Evolutionary conservation across 108 stramenopile species (phyloP), one percentile per base, ranked within the genome.

Genomic region (Discostella stelligeroides): DNA sequence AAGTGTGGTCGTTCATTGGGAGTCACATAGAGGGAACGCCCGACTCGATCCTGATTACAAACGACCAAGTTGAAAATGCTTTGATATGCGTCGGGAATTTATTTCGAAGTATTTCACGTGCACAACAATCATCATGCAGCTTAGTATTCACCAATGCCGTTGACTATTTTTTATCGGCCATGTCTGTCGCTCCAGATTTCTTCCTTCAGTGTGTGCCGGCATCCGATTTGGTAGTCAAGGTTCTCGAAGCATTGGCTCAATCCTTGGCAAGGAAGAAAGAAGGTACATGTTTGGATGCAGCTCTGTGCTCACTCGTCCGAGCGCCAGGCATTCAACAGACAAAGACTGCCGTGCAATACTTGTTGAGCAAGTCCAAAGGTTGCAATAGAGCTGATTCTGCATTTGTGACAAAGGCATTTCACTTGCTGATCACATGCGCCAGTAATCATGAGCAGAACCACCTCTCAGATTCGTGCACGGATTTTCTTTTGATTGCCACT

Each of bases 261-360:
- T 75, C 55, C 34, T 51, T 54, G 1, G 17, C 24, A 18, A 28
- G 24, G 13, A 20, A 54, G 9, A 17, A 41, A 42, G 67, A 24
- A 24, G 47, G 7, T 41, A 49, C 50, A 45, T 61, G 71, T 34
- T 49, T 79, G 63, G 77, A 79, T 46, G 49, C 77, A n/a, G 59
- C 77, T 4, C 61, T 79, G 46, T 79, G 70, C 50, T 79, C 77
- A 18, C 59, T 79, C n/a, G 62, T 79, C 8, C 65, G 60, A 20
- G 37, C 70, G 17, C 28, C 53, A 23, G 46, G 47, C 34, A 20
- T 72, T 43, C 53, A 68, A 0, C 58, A 40, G 10, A 66, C 60
- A 23, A 40, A 79, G 25, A 49, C 47, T 41, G 23, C 66, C 9
- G 53, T 53, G 12, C 14, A 29, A 3, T 47, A 55, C 34, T 4